Evolutionary conservation across 2,329 filamentous ascomycete genomes (phyloP), one percentile per base, ranked within the genome.

Genomic region (Orbilia quercus): DNA sequence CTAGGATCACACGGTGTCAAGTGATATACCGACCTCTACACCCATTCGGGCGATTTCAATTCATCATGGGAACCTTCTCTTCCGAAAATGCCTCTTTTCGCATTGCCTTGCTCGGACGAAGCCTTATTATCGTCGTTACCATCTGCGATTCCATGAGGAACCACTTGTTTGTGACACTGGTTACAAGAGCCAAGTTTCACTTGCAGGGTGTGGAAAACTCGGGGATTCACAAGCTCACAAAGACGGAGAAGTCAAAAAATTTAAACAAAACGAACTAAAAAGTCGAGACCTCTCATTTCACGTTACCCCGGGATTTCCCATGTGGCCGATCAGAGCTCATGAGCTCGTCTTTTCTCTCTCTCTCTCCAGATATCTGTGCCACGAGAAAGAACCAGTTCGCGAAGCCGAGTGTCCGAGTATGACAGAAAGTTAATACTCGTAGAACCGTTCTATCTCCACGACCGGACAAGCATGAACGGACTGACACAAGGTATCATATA

Each of bases 1-100:
- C 63, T 67, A 67, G 53, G 50, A 67, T 67, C 63, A 67, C 54
- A 59, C 53, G 63, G 58, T 67, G 63, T 59, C 63, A 67, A 67
- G 55, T 67, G 63, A 67, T 67, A 53, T 67, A 6, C 63, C 42
- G 42, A 67, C 45, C 50, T 59, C 53, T 48, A 59, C 53, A 53
- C 62, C 62, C 22, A 18, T 48, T 58, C 28, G 7, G 28, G 34
- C 62, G 51, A 42, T 18, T 42, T 67, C 18, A n/a, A 53, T 25
- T 38, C 62, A 51, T 66, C 62, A 65, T 65, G 51, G 31, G 62
- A 23, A 45, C 48, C 53, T 23, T 50, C 22, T 45, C 38, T 48
- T 47, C 31, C 25, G 48, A 48, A 58, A 57, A 57, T 34, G 25
- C 36, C 59, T 45, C 36, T 64, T 40, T n/a, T 55, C 11, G 25